phyloP scores from a whole-genome alignment of 805 yeast genomes.

The Schwanniomyces polymorphus region DNA sequence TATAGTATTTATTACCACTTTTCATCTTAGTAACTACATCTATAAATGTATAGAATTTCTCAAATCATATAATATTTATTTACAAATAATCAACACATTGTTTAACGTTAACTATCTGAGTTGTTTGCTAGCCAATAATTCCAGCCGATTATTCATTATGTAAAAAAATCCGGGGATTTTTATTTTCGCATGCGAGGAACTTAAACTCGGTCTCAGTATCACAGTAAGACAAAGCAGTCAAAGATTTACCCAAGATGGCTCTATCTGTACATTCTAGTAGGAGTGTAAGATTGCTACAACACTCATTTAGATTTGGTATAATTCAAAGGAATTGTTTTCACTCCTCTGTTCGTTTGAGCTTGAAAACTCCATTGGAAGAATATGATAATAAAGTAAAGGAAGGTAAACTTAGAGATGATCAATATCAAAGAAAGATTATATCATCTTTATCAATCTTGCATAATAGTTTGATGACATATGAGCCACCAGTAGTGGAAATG shows the following conservation, averaged over 20 bases:
- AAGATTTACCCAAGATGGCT: background rate
- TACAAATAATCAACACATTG: background rate
- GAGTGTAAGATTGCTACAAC: background rate
- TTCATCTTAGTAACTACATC: background rate
- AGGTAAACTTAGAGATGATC: slow-evolving; percentile 66
- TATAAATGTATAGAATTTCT: background rate
- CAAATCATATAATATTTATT: background rate
- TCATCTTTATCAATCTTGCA: slow-evolving; percentile 61
- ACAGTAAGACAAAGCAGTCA: too few species aligned
- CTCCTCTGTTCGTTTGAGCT: background rate
- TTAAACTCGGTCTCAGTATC: background rate
- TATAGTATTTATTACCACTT: background rate
- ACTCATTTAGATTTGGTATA: background rate
- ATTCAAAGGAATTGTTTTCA: slow-evolving; percentile 2
- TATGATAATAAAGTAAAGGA: slow-evolving; percentile 49
- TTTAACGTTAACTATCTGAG: background rate
- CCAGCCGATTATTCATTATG: background rate
- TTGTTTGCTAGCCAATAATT: background rate
- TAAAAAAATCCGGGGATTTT: background rate
- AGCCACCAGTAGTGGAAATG: slow-evolving; percentile 57
- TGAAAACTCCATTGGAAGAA: slow-evolving; percentile 48
- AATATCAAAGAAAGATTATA: slow-evolving; percentile 76
- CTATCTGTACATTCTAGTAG: background rate
- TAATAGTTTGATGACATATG: slow-evolving; percentile 49
- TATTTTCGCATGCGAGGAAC: background rate